Percentiles rank a stretch among this genome's conserved stretches.
phyloP scores from a whole-genome alignment of 192 early-diverging fungal species.

The Podochytrium sp. region DNA sequence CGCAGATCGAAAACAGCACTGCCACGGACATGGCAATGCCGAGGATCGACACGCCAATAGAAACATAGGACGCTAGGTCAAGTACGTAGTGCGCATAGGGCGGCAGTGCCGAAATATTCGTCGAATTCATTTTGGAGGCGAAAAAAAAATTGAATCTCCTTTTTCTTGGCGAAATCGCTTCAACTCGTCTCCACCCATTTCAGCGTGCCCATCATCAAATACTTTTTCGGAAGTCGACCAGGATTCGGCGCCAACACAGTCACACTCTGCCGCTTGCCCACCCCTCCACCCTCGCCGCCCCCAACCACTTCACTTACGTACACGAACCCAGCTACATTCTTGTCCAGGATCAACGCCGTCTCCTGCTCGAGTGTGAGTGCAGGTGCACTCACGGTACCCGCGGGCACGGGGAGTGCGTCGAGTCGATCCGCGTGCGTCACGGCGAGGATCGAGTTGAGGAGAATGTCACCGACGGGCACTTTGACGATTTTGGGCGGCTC shows the following conservation, averaged over 20 bases:
- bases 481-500: conserved; percentile 80
- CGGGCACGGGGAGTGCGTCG: conserved; percentile 42
- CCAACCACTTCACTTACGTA: conserved; percentile 85
- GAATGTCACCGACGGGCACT: conserved; percentile 78
- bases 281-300: conserved; percentile 23
- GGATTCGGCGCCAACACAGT: conserved; percentile 87
- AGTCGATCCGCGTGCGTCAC: conserved; percentile 69
- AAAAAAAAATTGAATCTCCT: too few relatives aligned
- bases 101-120: too few relatives aligned
- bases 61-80: background rate
- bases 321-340: conserved; percentile 77
- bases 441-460: conserved; percentile 86
- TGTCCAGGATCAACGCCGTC: conserved; percentile 57
- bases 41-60: background rate
- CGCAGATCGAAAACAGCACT: background rate
- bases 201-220: conserved; percentile 79
- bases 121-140: too few relatives aligned
- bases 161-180: background rate
- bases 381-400: conserved; percentile 41
- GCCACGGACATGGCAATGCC: background rate
- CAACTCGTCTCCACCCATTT: conserved; percentile 85
- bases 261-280: conserved; percentile 66
- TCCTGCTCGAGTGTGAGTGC: conserved; percentile 55
- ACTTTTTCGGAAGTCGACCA: conserved; percentile 82
- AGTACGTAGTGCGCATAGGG: background rate